Percentiles rank a stretch among this genome's conserved stretches.
These are phyloP conservation scores for Buxus sempervirens DNA, from an alignment of 164 flowering plant genomes.

Conservation along the genomic window DNA sequence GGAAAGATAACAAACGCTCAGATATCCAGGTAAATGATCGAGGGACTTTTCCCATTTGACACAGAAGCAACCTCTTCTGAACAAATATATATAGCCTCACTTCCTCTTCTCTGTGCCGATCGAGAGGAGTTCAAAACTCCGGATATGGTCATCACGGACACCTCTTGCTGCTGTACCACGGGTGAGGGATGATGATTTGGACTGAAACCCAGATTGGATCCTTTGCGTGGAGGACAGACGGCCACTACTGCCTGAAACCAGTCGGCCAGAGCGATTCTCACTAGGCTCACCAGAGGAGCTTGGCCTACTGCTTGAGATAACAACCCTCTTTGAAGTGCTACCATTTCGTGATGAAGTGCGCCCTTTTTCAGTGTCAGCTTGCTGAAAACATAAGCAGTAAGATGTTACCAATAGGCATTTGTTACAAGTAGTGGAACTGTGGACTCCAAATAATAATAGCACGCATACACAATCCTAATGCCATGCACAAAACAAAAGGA, in stretches of 20 bases:
- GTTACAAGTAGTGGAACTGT: too few relatives aligned
- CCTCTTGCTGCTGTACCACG: constrained; percentile 26
- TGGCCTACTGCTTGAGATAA: constrained; percentile 26
- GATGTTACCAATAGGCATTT: not conserved
- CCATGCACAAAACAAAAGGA: too few relatives aligned
- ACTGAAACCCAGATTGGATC: constrained; percentile 35
- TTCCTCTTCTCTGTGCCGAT: constrained; percentile 46
- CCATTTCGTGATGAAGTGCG: constrained; percentile 26
- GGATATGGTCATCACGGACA: constrained; percentile 31
- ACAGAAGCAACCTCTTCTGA: not conserved
- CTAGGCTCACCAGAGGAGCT: constrained; percentile 28
- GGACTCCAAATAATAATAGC: not conserved
- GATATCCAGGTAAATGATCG: not conserved
- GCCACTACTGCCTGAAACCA: constrained; percentile 22
- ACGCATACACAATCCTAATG: too few relatives aligned
- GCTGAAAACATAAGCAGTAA: constrained; percentile 11
- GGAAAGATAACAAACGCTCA: constrained; percentile 4
- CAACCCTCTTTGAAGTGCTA: constrained; percentile 22
- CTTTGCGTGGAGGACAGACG: constrained; percentile 32
- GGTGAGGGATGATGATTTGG: constrained; percentile 28
- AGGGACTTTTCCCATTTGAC: not conserved
- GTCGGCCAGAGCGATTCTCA: constrained; percentile 21
- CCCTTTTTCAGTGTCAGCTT: constrained; percentile 18
- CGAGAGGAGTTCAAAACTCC: constrained; percentile 49
- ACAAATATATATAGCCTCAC: constrained; percentile 5